Evolutionary conservation across 2,329 filamentous ascomycete genomes (phyloP), one percentile per base, ranked within the genome.

Genomic region (Bipolaris sorokiniana): DNA sequence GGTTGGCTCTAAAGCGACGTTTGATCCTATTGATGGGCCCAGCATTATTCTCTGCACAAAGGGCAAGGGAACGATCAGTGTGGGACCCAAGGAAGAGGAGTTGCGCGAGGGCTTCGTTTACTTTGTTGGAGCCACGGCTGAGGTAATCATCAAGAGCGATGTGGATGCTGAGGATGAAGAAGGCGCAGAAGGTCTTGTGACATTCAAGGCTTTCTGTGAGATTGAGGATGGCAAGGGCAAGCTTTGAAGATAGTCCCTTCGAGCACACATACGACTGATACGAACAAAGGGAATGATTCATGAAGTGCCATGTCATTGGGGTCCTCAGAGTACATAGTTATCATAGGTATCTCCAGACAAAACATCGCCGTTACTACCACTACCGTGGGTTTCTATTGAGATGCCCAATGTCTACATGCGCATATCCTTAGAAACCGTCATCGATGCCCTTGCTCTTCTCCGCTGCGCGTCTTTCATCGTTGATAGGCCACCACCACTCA

Each of bases 161-260:
- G 78, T 78, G 0, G 86, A 86, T 23, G 70, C 59, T 11, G 65
- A 68, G 7, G 70, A 50, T 11, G 40, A 68, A 33, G 73, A 64
- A 16, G 50, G 40, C 5, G 54, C 54, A 36, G 88, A 92, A 54
- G 86, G 89, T 53, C 89, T 98, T 65, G 89, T 90, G 23, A 93
- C 90, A 0, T 99, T 96, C 82, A 95, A 93, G 80, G 95, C 94
- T 0, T 97, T 96, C 75, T 97, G 92, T 71, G 93, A 97, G 80
- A 82, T 96, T 33, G 64, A 64, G 11, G 67, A 73, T 18, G 63
- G 62, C 36, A 67, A 71, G 59, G 51, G 68, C 49, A 75, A 75
- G 63, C 46, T 74, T 40, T 75, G 56, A 62, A 23, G 10, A 11
- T n/a, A 11, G 23, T 44, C 13, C 2, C 15, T 31, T 36, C 13